Evolutionary conservation across 345 rosid genomes (phyloP).

Genomic region (Murraya paniculata): DNA sequence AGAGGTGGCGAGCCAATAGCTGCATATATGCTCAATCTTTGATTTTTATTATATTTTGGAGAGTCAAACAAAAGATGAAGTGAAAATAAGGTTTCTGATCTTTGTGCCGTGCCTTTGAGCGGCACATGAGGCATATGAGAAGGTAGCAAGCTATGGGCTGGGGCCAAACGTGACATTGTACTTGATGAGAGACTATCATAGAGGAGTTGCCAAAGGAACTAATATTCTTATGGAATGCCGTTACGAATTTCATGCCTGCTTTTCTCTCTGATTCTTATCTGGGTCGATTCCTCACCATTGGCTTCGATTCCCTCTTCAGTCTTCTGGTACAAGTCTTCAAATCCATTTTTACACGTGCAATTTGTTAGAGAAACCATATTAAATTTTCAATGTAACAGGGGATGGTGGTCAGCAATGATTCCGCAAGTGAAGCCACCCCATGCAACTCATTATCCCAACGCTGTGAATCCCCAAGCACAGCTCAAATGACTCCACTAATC

Average conservation of each 20-base stretch:
- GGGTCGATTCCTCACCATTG: constrained; percentile 70
- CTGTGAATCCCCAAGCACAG: constrained; percentile 50
- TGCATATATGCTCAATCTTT: too few species aligned
- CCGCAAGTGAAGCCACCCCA: constrained; percentile 56
- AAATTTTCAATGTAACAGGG: constrained; percentile 39
- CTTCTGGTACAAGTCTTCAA: constrained; percentile 27
- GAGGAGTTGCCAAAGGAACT: constrained; percentile 51
- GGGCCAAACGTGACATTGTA: constrained; percentile 60
- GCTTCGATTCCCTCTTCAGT: constrained; percentile 57
- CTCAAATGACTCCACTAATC: constrained; percentile 34
- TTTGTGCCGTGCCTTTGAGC: too few species aligned
- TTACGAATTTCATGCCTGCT: constrained; percentile 62
- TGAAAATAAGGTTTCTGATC: too few species aligned
- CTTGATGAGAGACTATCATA: constrained; percentile 41
- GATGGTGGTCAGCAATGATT: constrained; percentile 63
- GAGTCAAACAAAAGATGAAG: too few species aligned
- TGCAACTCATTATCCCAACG: constrained; percentile 25
- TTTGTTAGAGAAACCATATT: neutral
- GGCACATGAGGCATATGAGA: too few species aligned
- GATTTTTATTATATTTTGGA: too few species aligned
- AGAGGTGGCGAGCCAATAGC: too few species aligned
- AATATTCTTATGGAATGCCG: constrained; percentile 62
- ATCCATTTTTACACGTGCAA: too few species aligned
- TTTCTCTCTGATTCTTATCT: constrained; percentile 67
- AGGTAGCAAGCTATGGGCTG: constrained; percentile 29